Evolutionary conservation across 768 basidiomycete genomes (phyloP).

Genomic region (Favolaschia claudopus): DNA sequence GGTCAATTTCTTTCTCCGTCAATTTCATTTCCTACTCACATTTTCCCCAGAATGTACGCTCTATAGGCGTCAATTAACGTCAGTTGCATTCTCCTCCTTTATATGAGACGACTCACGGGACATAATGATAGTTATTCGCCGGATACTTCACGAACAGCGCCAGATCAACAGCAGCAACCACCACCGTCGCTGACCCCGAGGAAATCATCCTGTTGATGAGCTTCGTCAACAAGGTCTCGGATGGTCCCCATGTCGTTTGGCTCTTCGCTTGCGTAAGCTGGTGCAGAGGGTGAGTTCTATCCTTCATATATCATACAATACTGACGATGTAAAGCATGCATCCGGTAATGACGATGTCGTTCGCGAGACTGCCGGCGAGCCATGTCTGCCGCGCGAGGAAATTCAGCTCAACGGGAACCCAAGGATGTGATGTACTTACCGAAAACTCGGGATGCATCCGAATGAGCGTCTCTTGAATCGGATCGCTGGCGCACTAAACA

Average conservation of each 20-base stretch:
- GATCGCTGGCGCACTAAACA: background rate
- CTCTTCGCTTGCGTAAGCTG: background rate
- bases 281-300: too few species aligned
- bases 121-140: slow-evolving; percentile 1
- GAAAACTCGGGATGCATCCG: slow-evolving; percentile 5
- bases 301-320: too few species aligned
- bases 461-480: background rate
- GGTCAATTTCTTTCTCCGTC: background rate
- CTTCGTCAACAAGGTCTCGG: background rate
- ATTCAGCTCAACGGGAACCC: too few species aligned
- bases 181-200: background rate
- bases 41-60: slow-evolving; percentile 10
- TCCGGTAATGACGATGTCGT: slow-evolving; percentile 22
- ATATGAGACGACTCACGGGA: slow-evolving; percentile 2
- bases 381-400: slow-evolving; percentile 17
- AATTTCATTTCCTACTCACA: background rate
- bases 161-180: slow-evolving; percentile 7
- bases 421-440: background rate
- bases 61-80: too few species aligned
- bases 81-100: background rate
- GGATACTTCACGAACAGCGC: background rate
- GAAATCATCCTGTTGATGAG: background rate
- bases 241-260: background rate
- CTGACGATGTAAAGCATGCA: slow-evolving; percentile 25
- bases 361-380: slow-evolving; percentile 17